Evolutionary conservation across 2,329 filamentous ascomycete genomes (phyloP).

Genomic region (Colletotrichum liaoningense): DNA sequence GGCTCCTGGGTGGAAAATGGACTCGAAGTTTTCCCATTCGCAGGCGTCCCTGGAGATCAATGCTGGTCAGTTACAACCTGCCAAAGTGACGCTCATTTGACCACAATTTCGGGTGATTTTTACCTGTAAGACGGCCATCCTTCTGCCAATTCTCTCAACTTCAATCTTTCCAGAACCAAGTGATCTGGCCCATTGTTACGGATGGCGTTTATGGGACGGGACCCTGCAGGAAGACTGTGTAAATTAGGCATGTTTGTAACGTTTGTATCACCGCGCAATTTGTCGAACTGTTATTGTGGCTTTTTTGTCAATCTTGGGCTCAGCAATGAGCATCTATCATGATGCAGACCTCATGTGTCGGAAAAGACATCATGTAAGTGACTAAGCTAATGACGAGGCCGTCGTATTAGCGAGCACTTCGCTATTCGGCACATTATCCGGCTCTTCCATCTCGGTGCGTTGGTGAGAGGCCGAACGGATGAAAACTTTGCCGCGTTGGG

Average conservation of each 20-base stretch:
- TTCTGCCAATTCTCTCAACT: not conserved
- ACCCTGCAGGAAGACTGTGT: not conserved
- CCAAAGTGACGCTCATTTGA: too few relatives aligned
- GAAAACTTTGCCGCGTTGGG: slow-evolving; percentile 3
- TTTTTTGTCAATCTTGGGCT: not conserved
- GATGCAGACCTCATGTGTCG: not conserved
- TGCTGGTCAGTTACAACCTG: too few relatives aligned
- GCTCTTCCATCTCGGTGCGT: not conserved
- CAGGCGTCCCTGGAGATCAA: too few relatives aligned
- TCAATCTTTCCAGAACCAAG: not conserved
- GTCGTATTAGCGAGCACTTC: not conserved
- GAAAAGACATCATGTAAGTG: too few relatives aligned
- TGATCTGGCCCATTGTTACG: not conserved
- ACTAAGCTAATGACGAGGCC: not conserved
- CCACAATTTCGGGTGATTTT: not conserved
- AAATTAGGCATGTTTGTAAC: not conserved
- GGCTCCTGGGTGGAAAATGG: too few relatives aligned
- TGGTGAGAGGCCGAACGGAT: not conserved
- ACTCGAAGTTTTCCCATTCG: too few relatives aligned
- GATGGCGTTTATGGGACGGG: not conserved
- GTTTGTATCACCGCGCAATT: too few relatives aligned
- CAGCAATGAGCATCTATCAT: not conserved
- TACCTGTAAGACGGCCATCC: not conserved
- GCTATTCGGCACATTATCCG: not conserved
- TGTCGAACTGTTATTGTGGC: too few relatives aligned